phyloP scores from a whole-genome alignment of 805 yeast genomes.

The Metschnikowia reukaufii region DNA sequence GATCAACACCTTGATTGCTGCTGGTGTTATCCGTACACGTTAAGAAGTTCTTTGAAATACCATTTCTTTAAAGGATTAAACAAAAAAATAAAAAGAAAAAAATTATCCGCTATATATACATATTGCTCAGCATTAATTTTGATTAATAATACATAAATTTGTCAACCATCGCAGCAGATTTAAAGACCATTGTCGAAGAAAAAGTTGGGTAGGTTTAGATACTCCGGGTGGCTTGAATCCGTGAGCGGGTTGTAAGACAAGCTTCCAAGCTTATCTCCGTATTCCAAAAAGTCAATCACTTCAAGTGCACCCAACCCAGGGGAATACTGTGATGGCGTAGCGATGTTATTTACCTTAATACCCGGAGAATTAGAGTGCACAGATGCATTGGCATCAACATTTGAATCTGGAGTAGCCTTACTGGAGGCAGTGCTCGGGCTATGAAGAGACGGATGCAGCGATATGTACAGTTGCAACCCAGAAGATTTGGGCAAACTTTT shows the following conservation, averaged over 20 bases:
- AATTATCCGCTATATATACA: no score
- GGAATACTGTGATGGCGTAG: neutral
- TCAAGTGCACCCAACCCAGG: constrained; percentile 9
- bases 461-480: neutral
- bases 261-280: constrained; percentile 4
- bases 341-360: neutral
- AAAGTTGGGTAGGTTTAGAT: constrained; percentile 32
- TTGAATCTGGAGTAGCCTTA: neutral
- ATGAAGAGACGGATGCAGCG: constrained; percentile 2
- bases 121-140: neutral
- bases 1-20: constrained; percentile 86
- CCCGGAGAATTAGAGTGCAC: neutral
- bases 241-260: constrained; percentile 1
- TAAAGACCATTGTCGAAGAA: constrained; percentile 35
- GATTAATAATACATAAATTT: neutral
- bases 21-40: constrained; percentile 94
- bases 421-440: neutral
- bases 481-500: neutral
- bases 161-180: neutral
- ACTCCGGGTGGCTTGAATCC: constrained; percentile 4
- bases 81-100: no score
- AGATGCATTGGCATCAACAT: neutral
- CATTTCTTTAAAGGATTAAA: no score
- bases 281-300: constrained; percentile 9
- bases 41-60: constrained; percentile 22